Percentiles rank a stretch among this genome's conserved stretches.
These are phyloP conservation scores for Talaromyces thailandensis DNA, from an alignment of 495 filamentous ascomycete species.

Conservation along the genomic window DNA sequence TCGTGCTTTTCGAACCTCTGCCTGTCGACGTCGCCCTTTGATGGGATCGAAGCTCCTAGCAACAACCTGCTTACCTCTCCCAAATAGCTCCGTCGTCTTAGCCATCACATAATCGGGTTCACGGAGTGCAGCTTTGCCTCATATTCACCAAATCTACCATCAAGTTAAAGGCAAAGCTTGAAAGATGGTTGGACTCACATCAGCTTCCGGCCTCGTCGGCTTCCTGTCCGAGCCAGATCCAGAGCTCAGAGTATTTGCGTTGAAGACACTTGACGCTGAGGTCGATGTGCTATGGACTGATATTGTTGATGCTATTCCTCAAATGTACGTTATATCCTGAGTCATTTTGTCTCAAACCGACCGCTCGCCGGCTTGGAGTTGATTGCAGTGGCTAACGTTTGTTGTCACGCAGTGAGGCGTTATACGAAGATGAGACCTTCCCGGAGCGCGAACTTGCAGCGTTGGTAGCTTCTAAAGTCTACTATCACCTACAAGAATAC, in stretches of 20 bases:
- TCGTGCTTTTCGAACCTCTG: too few species aligned
- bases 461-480: slow-evolving; percentile 92
- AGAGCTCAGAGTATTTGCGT: slow-evolving; percentile 85
- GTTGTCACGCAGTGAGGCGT: slow-evolving; percentile 63
- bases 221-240: slow-evolving; percentile 91
- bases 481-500: slow-evolving; percentile 97
- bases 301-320: slow-evolving; percentile 79
- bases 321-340: slow-evolving; percentile 61
- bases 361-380: background rate
- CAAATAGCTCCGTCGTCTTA: slow-evolving; percentile 1
- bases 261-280: slow-evolving; percentile 88
- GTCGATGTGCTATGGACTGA: slow-evolving; percentile 97
- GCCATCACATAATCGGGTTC: background rate
- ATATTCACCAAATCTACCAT: background rate
- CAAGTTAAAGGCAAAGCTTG: background rate
- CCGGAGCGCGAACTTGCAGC: slow-evolving; percentile 91
- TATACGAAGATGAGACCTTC: slow-evolving; percentile 94
- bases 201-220: slow-evolving; percentile 88
- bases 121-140: background rate
- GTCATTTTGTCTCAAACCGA: background rate
- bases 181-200: slow-evolving; percentile 84
- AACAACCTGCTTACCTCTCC: background rate
- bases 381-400: slow-evolving; percentile 11
- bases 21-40: background rate
- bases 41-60: slow-evolving; percentile 3